Base-by-base conservation (phyloP, 192 early-diverging fungal genomes). In the Backusella circina region DNA sequence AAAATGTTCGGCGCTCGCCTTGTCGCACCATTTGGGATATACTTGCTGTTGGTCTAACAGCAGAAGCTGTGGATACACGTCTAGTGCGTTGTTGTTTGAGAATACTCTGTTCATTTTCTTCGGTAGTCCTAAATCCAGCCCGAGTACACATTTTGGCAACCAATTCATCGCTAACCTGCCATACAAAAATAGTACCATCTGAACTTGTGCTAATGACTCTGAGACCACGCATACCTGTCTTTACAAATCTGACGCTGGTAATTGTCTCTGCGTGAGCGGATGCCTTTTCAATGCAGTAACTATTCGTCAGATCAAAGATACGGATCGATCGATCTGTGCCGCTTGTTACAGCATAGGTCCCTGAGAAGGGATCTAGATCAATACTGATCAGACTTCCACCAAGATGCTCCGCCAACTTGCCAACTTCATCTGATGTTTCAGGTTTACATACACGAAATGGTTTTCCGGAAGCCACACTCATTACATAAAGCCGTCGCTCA, bases 151-250 rank as follows among this genome's bases (percentile, higher is more conserved):
- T 79, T 44, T 72, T 70, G 4, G 74, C 47, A 37, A 72, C 39
- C 1, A 93, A 21, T 12, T 90, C 84, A 26, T 84, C 76, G 3
- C 85, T 81, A 1, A 94, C 65, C 50, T 82, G 82, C 94, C 94
- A 95, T 0, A 95, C 85, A 78, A 95, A 88, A 15, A 95, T 83
- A 9, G 89, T 93, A 16, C 93, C 93, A 75, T 95, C 93, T 0
- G 88, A 88, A 67, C 88, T 86, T n/a, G 93, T 94, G 4, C 90
- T 90, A 33, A 93, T 79, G 4, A 95, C 72, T 10, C 88, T 77
- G 3, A 82, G 64, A 6, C 66, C 39, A 28, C 76, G 66, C 3
- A 51, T 57, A 6, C 23, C 10, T 16, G 70, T 68, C 32, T 36
- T 31, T 6, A 82, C 21, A 76, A 95, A 95, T 69, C 85, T 85